A percentile compares a stretch with the other conserved stretches of the same genome.
phyloP scores from a whole-genome alignment of 768 basidiomycete genomes.

The Rickenella mellea region DNA sequence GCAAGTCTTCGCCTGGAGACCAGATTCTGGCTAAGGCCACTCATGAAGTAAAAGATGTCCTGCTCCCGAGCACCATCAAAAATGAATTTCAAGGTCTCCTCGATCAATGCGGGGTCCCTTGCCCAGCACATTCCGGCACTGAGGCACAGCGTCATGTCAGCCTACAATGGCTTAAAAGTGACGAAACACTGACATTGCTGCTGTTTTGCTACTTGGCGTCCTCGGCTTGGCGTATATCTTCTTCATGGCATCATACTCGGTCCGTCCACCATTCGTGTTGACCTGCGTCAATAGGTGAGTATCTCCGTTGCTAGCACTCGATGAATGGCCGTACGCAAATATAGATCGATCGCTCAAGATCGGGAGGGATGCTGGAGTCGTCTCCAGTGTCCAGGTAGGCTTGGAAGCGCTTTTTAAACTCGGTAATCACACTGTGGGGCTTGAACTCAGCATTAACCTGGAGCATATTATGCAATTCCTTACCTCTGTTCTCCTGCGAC shows the following conservation, averaged over 20 bases:
- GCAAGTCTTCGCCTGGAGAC: conserved; percentile 43
- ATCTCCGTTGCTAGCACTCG: conserved; percentile 2
- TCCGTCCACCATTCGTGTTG: conserved; percentile 61
- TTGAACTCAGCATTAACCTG: too few relatives aligned
- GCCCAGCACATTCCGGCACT: conserved; percentile 61
- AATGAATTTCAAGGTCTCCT: conserved; percentile 57
- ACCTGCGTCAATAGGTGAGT: conserved; percentile 47
- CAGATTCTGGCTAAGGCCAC: conserved; percentile 46
- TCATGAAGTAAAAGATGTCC: conserved; percentile 58
- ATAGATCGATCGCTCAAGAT: conserved; percentile 53
- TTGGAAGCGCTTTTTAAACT: conserved; percentile 62
- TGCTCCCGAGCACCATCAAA: conserved; percentile 43
- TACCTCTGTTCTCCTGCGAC: conserved; percentile 22
- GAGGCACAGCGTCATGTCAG: conserved; percentile 4
- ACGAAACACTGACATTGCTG: conserved; percentile 48
- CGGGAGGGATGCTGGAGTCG: conserved; percentile 69
- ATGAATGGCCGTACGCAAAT: neutral
- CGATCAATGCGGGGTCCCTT: conserved; percentile 43
- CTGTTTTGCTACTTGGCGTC: conserved; percentile 63
- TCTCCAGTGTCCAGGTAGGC: conserved; percentile 64
- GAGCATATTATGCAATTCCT: conserved; percentile 1
- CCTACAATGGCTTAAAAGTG: neutral
- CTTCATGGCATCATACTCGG: conserved; percentile 67
- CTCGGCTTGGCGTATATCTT: conserved; percentile 61
- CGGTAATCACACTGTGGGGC: conserved; percentile 56